Evolutionary conservation across 73 alveolate genomes (phyloP), one percentile per base, ranked within the genome.

Genomic region (Effrenium voratum): DNA sequence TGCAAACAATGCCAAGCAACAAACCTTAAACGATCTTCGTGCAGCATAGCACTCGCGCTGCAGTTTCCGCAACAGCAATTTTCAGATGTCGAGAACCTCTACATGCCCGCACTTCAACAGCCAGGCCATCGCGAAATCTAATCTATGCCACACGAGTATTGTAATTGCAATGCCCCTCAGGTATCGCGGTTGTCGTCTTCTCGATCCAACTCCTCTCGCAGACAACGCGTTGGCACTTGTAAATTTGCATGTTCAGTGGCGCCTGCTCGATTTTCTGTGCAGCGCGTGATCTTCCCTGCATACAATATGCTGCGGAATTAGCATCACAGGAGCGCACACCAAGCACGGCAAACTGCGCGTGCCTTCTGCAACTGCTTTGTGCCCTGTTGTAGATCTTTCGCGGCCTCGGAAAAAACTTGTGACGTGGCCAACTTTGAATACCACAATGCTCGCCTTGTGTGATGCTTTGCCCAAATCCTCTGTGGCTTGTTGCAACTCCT

Each of bases 391-490:
- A 90, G 96, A 46, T 90, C 96, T 36, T 77, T 40, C 3, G 96
- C 96, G 2, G 96, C 96, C 96, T 90, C 63, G 63, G n/a, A n/a
- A n/a, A n/a, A n/a, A n/a, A n/a, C n/a, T n/a, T n/a, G n/a, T n/a
- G n/a, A n/a, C n/a, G n/a, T n/a, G n/a, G n/a, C n/a, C 19, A 70
- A 40, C 16, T 30, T 30, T 70, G 82, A 3, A 5, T 4, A 10
- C 82, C 26, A 36, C 46, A 36, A 8, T 36, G 32, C 4, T 40
- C 8, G 55, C 96, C 96, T 90, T 90, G 96, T 90, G 96, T 30
- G 96, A 90, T 38, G 96, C 96, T 68, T 90, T 90, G 85, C 96
- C 96, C 30, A 90, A 75, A 36, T 90, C 96, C 16, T 90, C 96
- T 3, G 96, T 90, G 3, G 96, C 96, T 44, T 90, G 96, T 55